Base-by-base conservation (phyloP, 352 stramenopile genomes). In the Aphanomyces astaci region DNA sequence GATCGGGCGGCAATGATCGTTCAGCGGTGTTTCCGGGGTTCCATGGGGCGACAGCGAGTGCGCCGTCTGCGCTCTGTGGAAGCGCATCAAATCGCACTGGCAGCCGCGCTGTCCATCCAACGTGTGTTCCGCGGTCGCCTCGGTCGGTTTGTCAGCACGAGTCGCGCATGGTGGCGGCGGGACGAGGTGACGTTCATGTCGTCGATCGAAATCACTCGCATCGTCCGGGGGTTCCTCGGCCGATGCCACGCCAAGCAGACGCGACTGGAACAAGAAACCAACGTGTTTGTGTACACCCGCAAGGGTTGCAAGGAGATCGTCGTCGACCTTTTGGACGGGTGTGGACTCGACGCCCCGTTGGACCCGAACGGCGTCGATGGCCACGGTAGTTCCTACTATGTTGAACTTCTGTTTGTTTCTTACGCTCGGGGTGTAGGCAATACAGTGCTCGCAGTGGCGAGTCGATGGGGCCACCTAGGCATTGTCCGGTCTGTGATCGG, bases 281-380 rank as follows among this genome's bases (percentile, higher is more conserved):
- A 90, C 55, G 17, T 90, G 30, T 64, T 90, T 1, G 73, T 88
- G 13, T 81, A 90, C 67, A 77, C 78, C 24, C 70, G 72, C 3
- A 48, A 67, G 15, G 82, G 82, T 0, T 82, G 88, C 48, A 66
- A 85, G 10, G 76, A 80, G 7, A 72, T 71, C 0, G 79, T 90
- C 0, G 76, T 87, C 2, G 82, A 90, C 54, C 57, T 90, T 22
- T 63, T 90, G 17, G 82, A 89, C 43, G 82, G 82, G 7, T 86
- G 79, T 55, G 78, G 75, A 2, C 45, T 73, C 2, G 76, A 82
- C 27, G 55, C 71, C 19, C 73, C 73, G 0, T 75, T 76, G 0
- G 80, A 89, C 17, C 66, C 88, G 13, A 79, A 72, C 3, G 48
- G 68, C 1, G 22, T 72, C 15, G 78, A 74, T 27, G 52, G 49